These are phyloP conservation scores for Fusarium sp. DNA, from an alignment of 2,329 filamentous ascomycete species.

Conservation along the genomic window DNA sequence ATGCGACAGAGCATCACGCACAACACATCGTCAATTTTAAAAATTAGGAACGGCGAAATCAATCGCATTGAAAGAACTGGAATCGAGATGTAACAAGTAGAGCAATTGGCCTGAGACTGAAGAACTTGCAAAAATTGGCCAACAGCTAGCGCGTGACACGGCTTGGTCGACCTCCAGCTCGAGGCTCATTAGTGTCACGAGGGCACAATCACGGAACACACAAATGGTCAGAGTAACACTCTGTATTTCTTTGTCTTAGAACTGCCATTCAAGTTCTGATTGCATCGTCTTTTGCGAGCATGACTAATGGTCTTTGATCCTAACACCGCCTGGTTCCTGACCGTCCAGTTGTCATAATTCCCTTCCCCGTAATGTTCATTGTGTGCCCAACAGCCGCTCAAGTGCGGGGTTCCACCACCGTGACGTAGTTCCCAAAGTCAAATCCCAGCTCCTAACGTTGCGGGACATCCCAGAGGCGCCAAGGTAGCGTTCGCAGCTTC, in stretches of 20 bases:
- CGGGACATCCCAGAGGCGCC: conserved; percentile 34
- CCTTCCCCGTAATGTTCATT: conserved; percentile 45
- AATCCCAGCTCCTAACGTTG: conserved; percentile 38
- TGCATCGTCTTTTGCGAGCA: conserved; percentile 43
- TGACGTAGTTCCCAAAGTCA: conserved; percentile 45
- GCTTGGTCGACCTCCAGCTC: background rate
- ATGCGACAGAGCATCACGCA: conserved; percentile 9
- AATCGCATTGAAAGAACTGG: background rate
- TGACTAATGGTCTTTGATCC: conserved; percentile 41
- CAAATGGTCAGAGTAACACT: conserved; percentile 30
- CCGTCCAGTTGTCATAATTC: conserved; percentile 47
- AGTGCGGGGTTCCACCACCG: conserved; percentile 44
- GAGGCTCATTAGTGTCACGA: conserved; percentile 11
- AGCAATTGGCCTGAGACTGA: background rate
- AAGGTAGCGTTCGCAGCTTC: conserved; percentile 37
- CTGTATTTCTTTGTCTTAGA: conserved; percentile 44
- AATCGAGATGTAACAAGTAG: background rate
- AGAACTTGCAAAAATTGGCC: background rate
- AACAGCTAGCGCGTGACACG: background rate
- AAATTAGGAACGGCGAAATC: background rate
- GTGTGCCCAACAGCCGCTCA: conserved; percentile 45
- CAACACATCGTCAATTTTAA: background rate
- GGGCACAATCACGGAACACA: conserved; percentile 15
- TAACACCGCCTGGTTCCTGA: conserved; percentile 48
- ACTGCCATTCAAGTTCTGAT: conserved; percentile 39